These are phyloP conservation scores for Phytopythium delawarense DNA, from an alignment of 352 stramenopile species.

Conservation along the genomic window DNA sequence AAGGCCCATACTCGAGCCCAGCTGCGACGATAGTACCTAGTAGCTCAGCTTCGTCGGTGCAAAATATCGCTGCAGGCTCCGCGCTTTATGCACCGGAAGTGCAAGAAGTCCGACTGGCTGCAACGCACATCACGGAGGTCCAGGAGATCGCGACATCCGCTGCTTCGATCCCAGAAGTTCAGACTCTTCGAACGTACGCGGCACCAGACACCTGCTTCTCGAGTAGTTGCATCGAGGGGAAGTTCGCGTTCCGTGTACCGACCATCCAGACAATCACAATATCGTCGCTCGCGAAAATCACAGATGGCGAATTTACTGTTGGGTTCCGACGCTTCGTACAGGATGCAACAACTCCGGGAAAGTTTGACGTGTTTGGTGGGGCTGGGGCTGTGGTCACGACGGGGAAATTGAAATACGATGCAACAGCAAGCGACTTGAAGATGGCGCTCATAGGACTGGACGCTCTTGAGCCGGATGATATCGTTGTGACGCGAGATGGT, in stretches of 20 bases:
- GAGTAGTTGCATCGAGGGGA: slow-evolving; percentile 44
- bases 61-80: slow-evolving; percentile 52
- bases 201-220: slow-evolving; percentile 36
- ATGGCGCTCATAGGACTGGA: slow-evolving; percentile 26
- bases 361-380: slow-evolving; percentile 23
- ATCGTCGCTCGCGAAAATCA: slow-evolving; percentile 42
- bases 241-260: slow-evolving; percentile 63
- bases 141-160: slow-evolving; percentile 63
- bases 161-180: slow-evolving; percentile 63
- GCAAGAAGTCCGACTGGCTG: slow-evolving; percentile 63
- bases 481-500: slow-evolving; percentile 72
- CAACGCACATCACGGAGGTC: slow-evolving; percentile 62
- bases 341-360: slow-evolving; percentile 15
- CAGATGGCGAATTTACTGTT: slow-evolving; percentile 43
- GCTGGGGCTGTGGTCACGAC: slow-evolving; percentile 10
- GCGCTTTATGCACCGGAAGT: slow-evolving; percentile 56
- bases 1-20: slow-evolving; percentile 34
- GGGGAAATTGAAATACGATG: slow-evolving; percentile 35
- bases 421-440: slow-evolving; percentile 26
- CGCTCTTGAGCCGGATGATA: slow-evolving; percentile 34
- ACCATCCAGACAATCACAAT: slow-evolving; percentile 75
- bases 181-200: slow-evolving; percentile 58
- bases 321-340: slow-evolving; percentile 30
- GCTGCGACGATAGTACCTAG: slow-evolving; percentile 42
- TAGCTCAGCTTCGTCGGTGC: slow-evolving; percentile 32